These are phyloP conservation scores for Phytophthora ohioensis DNA, from an alignment of 352 stramenopile genomes.

Conservation along the genomic window DNA sequence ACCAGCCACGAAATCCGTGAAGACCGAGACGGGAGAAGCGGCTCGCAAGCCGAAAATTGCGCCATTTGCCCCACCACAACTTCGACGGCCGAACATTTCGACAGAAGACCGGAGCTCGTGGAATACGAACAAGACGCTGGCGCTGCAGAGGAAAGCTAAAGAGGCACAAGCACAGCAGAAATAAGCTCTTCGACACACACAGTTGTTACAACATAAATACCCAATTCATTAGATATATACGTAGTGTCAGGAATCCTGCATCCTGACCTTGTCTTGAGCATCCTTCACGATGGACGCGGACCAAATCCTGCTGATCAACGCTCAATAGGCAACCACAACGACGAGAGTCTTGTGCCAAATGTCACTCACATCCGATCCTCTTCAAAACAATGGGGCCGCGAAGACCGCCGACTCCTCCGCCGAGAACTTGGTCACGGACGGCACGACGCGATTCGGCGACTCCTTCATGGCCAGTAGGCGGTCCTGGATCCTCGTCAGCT, in stretches of 20 bases:
- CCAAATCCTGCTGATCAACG: not conserved
- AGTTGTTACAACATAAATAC: conserved; percentile 26
- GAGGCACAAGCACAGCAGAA: conserved; percentile 4
- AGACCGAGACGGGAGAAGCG: conserved; percentile 21
- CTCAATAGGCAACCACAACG: not conserved
- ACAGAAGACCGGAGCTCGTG: conserved; percentile 78
- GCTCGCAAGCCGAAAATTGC: conserved; percentile 23
- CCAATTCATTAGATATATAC: conserved; percentile 38
- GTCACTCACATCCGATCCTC: not conserved
- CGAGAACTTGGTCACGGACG: conserved; percentile 40
- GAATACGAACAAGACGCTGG: conserved; percentile 76
- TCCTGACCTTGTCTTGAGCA: not conserved
- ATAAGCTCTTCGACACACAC: not conserved
- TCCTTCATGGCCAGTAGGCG: conserved; percentile 73
- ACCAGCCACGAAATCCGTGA: conserved; percentile 34
- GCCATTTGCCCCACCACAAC: conserved; percentile 65
- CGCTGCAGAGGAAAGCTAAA: conserved; percentile 50
- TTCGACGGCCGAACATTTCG: conserved; percentile 74
- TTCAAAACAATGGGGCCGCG: conserved; percentile 63
- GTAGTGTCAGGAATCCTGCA: not conserved
- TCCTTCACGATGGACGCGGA: not conserved
- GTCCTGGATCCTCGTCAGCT: conserved; percentile 74
- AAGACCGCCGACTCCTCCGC: conserved; percentile 32
- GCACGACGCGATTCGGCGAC: conserved; percentile 42
- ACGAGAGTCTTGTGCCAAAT: not conserved